phyloP scores from a whole-genome alignment of 106 monocot species.

The Apostasia shenzhenica region DNA sequence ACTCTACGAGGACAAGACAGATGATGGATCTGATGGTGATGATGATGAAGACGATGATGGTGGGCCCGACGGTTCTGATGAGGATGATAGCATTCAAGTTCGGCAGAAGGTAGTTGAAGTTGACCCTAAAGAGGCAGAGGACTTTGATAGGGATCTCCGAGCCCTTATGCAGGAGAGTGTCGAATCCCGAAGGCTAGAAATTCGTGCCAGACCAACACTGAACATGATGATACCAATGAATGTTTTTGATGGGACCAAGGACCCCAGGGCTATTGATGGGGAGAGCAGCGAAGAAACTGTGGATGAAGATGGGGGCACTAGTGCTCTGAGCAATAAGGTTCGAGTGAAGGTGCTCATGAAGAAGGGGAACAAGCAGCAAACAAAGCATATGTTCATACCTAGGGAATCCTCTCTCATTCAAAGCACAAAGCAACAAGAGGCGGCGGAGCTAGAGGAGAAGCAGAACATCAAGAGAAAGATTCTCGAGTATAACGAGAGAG shows the following conservation, averaged over 20 bases:
- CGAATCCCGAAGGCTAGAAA: conserved; percentile 74
- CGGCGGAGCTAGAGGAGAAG: conserved; percentile 93
- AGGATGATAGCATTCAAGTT: conserved; percentile 74
- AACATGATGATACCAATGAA: conserved; percentile 99
- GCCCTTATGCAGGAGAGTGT: conserved; percentile 94
- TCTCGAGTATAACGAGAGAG: conserved; percentile 94
- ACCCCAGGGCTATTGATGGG: conserved; percentile 38
- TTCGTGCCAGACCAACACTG: conserved; percentile 55
- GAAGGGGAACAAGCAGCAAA: conserved; percentile 91
- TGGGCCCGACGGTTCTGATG: conserved; percentile 53
- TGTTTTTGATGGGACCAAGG: conserved; percentile 77
- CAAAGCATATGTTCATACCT: conserved; percentile 90
- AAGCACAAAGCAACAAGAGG: conserved; percentile 87
- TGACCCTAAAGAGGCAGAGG: conserved; percentile 82
- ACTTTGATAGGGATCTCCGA: conserved; percentile 83
- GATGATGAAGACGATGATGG: conserved; percentile 75
- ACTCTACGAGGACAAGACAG: conserved; percentile 54
- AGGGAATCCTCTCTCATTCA: conserved; percentile 73
- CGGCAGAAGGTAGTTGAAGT: conserved; percentile 61
- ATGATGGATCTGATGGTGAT: conserved; percentile 64
- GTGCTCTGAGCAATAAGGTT: conserved; percentile 38
- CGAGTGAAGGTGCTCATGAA: conserved; percentile 88
- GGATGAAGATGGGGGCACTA: conserved; percentile 63
- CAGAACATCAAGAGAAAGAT: conserved; percentile 82
- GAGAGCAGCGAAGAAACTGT: conserved; percentile 89